Evolutionary conservation across 192 early-diverging fungal species (phyloP).

Genomic region (Gamsiella multidivaricata): DNA sequence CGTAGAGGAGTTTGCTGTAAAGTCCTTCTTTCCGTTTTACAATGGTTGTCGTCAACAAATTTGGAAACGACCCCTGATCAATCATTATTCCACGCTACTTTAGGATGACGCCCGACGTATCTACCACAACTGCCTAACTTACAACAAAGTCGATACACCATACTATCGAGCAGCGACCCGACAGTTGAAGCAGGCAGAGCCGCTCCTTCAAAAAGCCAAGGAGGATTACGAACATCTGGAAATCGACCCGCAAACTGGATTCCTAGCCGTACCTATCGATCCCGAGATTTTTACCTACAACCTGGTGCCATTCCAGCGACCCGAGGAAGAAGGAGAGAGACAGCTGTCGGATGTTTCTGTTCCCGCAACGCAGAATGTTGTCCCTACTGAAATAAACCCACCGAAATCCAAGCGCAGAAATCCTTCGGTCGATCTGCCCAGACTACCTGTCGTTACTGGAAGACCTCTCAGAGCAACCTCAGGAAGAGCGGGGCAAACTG

Average conservation of each 20-base stretch:
- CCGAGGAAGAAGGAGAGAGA: conserved; percentile 17
- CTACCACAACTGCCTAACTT: conserved; percentile 78
- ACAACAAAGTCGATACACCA: conserved; percentile 78
- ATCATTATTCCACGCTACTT: no score
- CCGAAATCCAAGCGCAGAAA: not conserved
- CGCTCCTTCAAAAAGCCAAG: conserved; percentile 55
- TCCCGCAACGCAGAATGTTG: not conserved
- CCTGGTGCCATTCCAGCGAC: conserved; percentile 35
- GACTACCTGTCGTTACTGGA: conserved; percentile 3
- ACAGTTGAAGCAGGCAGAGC: conserved; percentile 56
- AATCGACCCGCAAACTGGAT: conserved; percentile 52
- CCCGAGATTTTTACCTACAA: conserved; percentile 65
- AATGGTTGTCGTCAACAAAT: not conserved
- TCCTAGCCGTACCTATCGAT: conserved; percentile 57
- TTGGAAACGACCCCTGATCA: not conserved
- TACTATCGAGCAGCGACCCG: conserved; percentile 75
- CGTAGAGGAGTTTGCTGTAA: conserved; percentile 64
- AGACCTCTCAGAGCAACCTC: conserved; percentile 22
- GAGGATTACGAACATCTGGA: conserved; percentile 55
- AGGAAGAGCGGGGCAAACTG: conserved; percentile 3
- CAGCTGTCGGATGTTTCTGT: not conserved
- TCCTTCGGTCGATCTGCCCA: conserved; percentile 1
- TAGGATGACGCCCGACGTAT: conserved; percentile 77
- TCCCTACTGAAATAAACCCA: not conserved
- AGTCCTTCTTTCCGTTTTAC: not conserved